A percentile compares a stretch with the other conserved stretches of the same genome.
These are phyloP conservation scores for Pilasporangium apinafurcum DNA, from an alignment of 352 stramenopile genomes.

Conservation along the genomic window DNA sequence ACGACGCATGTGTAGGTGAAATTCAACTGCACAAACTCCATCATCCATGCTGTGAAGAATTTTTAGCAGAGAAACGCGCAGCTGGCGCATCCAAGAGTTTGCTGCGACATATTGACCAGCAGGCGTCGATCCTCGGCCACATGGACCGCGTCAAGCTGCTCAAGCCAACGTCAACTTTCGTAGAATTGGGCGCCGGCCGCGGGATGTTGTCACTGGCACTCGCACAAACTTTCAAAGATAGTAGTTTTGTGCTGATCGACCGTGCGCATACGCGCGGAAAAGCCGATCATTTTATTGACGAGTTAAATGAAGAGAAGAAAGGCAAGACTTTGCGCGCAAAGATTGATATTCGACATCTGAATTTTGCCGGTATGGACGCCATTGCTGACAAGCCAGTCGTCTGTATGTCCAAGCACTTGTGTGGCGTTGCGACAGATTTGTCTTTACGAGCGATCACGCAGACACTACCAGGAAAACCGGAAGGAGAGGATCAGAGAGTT, in stretches of 20 bases:
- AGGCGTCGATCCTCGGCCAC: slow-evolving; percentile 76
- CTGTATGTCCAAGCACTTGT: slow-evolving; percentile 85
- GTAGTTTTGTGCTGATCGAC: slow-evolving; percentile 73
- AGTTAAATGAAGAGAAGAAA: slow-evolving; percentile 8
- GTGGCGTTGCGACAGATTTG: slow-evolving; percentile 74
- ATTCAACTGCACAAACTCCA: slow-evolving; percentile 61
- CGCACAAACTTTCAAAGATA: slow-evolving; percentile 52
- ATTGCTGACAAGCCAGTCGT: slow-evolving; percentile 42
- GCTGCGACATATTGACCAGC: slow-evolving; percentile 78
- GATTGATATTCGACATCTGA: slow-evolving; percentile 83
- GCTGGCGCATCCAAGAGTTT: slow-evolving; percentile 49
- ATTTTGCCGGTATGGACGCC: slow-evolving; percentile 61
- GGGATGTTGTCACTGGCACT: slow-evolving; percentile 78
- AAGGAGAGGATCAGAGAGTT: slow-evolving; percentile 1
- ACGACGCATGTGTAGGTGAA: slow-evolving; percentile 41
- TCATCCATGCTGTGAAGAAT: slow-evolving; percentile 52
- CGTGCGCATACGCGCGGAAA: slow-evolving; percentile 66
- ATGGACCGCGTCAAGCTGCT: slow-evolving; percentile 57
- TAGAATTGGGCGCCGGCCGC: slow-evolving; percentile 70
- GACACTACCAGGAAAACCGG: slow-evolving; percentile 21
- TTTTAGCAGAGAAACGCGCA: slow-evolving; percentile 56
- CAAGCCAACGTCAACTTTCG: slow-evolving; percentile 31
- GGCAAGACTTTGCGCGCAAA: slow-evolving; percentile 52
- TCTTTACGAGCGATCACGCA: slow-evolving; percentile 62
- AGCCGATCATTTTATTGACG: slow-evolving; percentile 62